Base-by-base conservation (phyloP, 2,329 filamentous ascomycete genomes). In the Sphaerostilbella broomeana region DNA sequence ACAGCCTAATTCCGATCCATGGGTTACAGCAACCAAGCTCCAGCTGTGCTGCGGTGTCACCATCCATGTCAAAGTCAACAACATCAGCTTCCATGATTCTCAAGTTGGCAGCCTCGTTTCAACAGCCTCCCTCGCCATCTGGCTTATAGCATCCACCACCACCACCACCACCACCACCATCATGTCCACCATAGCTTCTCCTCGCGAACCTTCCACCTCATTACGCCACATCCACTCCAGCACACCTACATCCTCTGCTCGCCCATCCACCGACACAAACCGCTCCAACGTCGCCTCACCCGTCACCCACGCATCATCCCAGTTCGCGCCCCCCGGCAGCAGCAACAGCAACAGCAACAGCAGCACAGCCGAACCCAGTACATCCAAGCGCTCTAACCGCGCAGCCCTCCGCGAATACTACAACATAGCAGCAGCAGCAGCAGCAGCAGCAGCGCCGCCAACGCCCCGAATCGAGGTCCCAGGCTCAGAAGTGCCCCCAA, bases 401-500 rank as follows among this genome's bases (percentile, higher is more conserved):
- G 79, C 84, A 40, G 90, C 90, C 6, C 74, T 97, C 15, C 84
- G 92, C 53, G 88, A 95, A 57, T 97, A 95, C 70, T 97, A 97
- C 66, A 92, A 92, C 57, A 74, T 97, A 35, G 27, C 62, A 55
- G 48, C 72, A 58, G 12, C 62, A 46, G 19, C 62, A 63, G 48
- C 72, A 58, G 10, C 62, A 47, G 19, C 51, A 44, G 24, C 62
- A 47, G 16, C 61, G 63, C 51, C 38, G n/a, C 19, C 38, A 4
- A 40, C 47, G 16, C 51, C 61, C 17, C 54, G 66, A 62, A 53
- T 76, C 62, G 47, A 70, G 62, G 47, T 61, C 49, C 56, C 59
- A 25, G 60, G 67, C 38, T 75, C 71, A 15, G 79, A 82, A 47
- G 76, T 84, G 13, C 72, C 77, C 4, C 57, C 74, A 19, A 75